These are phyloP conservation scores for Rhizopus microsporus DNA, from an alignment of 371 early-diverging fungal genomes.

Conservation along the genomic window DNA sequence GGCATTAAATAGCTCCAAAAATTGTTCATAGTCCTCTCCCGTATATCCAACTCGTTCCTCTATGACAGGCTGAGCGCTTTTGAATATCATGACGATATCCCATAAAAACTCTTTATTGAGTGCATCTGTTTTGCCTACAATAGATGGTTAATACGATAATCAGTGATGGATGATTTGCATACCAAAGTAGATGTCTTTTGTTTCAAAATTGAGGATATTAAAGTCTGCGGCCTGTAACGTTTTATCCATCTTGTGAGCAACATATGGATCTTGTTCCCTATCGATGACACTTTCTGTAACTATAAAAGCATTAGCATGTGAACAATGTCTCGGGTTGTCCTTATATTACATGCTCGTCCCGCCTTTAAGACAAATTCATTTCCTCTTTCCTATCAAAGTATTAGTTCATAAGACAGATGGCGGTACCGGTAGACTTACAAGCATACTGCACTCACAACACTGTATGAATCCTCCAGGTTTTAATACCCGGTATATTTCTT, in stretches of 20 bases:
- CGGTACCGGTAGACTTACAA: conserved; percentile 20
- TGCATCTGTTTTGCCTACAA: conserved; percentile 16
- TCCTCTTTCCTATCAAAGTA: conserved; percentile 29
- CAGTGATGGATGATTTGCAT: neutral
- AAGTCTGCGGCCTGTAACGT: conserved; percentile 36
- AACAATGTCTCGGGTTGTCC: neutral
- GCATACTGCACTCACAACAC: conserved; percentile 49
- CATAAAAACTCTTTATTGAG: conserved; percentile 27
- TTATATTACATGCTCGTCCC: conserved; percentile 30
- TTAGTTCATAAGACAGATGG: too few species aligned
- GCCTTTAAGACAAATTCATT: conserved; percentile 28
- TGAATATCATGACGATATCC: conserved; percentile 19
- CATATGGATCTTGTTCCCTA: conserved; percentile 55
- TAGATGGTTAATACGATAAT: neutral
- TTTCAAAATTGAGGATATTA: conserved; percentile 22
- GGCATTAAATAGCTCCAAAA: conserved; percentile 18
- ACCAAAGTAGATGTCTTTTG: conserved; percentile 21
- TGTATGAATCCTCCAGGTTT: conserved; percentile 65
- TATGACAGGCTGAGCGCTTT: conserved; percentile 12
- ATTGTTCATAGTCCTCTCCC: conserved; percentile 8
- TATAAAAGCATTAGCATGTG: neutral
- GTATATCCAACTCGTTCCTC: conserved; percentile 10
- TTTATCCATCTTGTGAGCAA: conserved; percentile 38
- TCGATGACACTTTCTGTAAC: conserved; percentile 29
- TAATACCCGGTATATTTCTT: conserved; percentile 52